Base-by-base conservation (phyloP, 2,329 filamentous ascomycete species). In the Cladosporium cucumerinum region DNA sequence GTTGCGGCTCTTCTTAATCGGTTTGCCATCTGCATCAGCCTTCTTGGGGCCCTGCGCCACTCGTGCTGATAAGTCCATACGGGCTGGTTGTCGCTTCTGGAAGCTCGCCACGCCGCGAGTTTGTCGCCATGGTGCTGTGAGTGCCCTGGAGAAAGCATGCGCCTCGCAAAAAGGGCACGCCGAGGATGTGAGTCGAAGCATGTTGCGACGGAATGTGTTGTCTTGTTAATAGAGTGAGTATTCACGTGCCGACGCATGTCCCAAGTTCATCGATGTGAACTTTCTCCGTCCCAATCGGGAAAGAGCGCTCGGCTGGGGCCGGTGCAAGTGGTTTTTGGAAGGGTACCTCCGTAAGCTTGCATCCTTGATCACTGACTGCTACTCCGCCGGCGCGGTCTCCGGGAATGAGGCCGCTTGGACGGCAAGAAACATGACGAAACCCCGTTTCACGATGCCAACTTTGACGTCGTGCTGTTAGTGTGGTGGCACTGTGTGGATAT, bases 21-120 rank as follows among this genome's bases (percentile, higher is more conserved):
- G 78, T 66, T 74, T 77, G 48, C 75, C 75, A 51, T 73, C 78
- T 63, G 71, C 67, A 18, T 68, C 57, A 52, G 66, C 62, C 57
- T 65, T 65, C 55, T 55, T 71, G 30, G 76, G 67, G 65, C 69
- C 69, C 57, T 76, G 75, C 10, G 74, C 75, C 63, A 82, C 81
- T 67, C 75, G 75, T 49, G 78, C 76, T 12, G 84, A 84, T 23
- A 86, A 77, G 7, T 78, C 75, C 82, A 85, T 85, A 55, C 82
- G 78, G 21, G 82, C 80, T 0, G 82, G 83, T 51, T 74, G 74
- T 28, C 78, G 77, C 68, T 78, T 77, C 64, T 80, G 75, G 54
- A 77, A 71, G 55, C 77, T 77, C 60, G 78, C 75, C 67, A 78
- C 77, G n/a, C 75, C 73, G 28, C 82, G 77, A 23, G 70, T 69